A percentile compares a stretch with the other conserved stretches of the same genome.
phyloP scores from a whole-genome alignment of 1,284 basidiomycete genomes.

The Leccinum pachyderme region DNA sequence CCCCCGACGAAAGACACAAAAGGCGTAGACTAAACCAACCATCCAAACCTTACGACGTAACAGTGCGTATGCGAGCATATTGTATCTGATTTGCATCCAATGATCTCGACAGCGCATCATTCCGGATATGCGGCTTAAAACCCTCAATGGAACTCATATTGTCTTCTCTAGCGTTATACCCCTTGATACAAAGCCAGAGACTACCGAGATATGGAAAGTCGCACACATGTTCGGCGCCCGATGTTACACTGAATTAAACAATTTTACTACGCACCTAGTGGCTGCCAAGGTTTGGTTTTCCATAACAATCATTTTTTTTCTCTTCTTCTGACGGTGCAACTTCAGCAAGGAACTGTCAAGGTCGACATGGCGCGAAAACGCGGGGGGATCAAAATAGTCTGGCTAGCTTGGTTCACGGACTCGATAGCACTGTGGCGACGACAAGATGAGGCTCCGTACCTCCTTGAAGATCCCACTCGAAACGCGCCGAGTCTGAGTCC shows the following conservation, averaged over 20 bases:
- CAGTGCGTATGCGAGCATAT: constrained; percentile 42
- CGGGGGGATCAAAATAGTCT: constrained; percentile 77
- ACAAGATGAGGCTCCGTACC: constrained; percentile 70
- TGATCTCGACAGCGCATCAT: constrained; percentile 67
- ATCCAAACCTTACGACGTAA: constrained; percentile 53
- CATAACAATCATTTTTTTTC: background rate
- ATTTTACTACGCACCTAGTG: constrained; percentile 86
- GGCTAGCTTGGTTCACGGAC: constrained; percentile 86
- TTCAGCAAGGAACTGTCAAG: constrained; percentile 84
- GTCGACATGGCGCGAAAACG: constrained; percentile 76
- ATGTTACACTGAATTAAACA: constrained; percentile 68
- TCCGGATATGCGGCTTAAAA: constrained; percentile 71
- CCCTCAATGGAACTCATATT: constrained; percentile 76
- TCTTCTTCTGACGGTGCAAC: constrained; percentile 13
- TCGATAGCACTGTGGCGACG: constrained; percentile 79
- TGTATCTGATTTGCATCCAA: constrained; percentile 6
- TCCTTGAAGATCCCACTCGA: constrained; percentile 52
- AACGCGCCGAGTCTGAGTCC: constrained; percentile 43
- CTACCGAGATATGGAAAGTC: constrained; percentile 85
- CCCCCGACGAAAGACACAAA: constrained; percentile 35
- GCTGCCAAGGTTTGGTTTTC: constrained; percentile 67
- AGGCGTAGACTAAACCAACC: constrained; percentile 32
- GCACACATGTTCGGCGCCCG: constrained; percentile 88
- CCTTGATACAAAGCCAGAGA: constrained; percentile 74
- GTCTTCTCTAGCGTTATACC: constrained; percentile 95